A percentile compares a stretch with the other conserved stretches of the same genome.
These are phyloP conservation scores for Gnomoniopsis sp. DNA, from an alignment of 2,329 filamentous ascomycete species.

Conservation along the genomic window DNA sequence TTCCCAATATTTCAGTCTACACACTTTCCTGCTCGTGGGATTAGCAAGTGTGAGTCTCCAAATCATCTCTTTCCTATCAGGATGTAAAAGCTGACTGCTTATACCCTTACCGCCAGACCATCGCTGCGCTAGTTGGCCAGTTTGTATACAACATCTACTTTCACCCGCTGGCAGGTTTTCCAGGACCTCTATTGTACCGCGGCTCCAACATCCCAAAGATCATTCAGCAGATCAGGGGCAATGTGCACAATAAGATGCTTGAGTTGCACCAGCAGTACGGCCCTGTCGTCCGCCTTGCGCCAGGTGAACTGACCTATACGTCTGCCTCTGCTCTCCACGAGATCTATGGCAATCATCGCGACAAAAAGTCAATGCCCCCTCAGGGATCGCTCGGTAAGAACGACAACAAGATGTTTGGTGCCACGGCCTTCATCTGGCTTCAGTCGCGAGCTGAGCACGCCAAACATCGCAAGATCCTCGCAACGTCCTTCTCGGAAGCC, in stretches of 20 bases:
- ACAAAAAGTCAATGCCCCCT: slow-evolving; percentile 14
- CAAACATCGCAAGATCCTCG: slow-evolving; percentile 22
- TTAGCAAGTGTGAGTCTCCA: not conserved
- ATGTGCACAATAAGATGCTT: slow-evolving; percentile 15
- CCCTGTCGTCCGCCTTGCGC: slow-evolving; percentile 18
- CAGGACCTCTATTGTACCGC: slow-evolving; percentile 14
- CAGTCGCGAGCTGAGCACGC: slow-evolving; percentile 17
- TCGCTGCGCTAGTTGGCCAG: not conserved
- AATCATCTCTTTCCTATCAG: too few relatives aligned
- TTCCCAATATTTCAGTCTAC: not conserved
- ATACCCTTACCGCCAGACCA: not conserved
- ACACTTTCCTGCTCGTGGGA: not conserved
- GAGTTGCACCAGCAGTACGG: slow-evolving; percentile 16
- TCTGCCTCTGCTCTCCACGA: slow-evolving; percentile 10
- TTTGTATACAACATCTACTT: slow-evolving; percentile 18
- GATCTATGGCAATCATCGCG: slow-evolving; percentile 16
- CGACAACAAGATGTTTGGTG: slow-evolving; percentile 20
- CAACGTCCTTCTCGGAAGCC: slow-evolving; percentile 26
- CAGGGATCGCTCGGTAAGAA: slow-evolving; percentile 14
- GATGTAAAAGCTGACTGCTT: not conserved
- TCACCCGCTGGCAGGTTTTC: slow-evolving; percentile 15
- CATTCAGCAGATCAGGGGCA: slow-evolving; percentile 13
- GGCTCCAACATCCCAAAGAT: slow-evolving; percentile 19
- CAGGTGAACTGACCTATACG: slow-evolving; percentile 16
- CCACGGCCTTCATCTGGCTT: slow-evolving; percentile 17